Evolutionary conservation across 345 rosid genomes (phyloP), one percentile per base, ranked within the genome.

Genomic region (Populus nigra): DNA sequence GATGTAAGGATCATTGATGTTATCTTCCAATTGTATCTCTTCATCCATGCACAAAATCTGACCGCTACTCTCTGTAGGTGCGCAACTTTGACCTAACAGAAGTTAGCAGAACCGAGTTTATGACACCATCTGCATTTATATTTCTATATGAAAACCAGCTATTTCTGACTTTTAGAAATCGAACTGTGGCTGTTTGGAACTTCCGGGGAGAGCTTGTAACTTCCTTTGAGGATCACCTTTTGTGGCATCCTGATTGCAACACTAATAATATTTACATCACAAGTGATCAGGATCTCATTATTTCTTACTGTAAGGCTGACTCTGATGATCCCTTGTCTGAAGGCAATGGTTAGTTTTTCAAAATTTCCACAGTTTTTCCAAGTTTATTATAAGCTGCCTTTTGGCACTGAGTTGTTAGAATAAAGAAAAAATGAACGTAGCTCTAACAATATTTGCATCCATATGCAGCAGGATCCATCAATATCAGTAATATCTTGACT

Each of bases 401-500:
- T 20, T 53, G 23, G 8, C 2, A 6, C 23, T 7, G 59, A 7
- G 23, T 20, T 53, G 9, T 53, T 53, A 22, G 5, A 53, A 53
- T 20, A 53, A 53, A 20, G 59, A 53, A 53, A 53, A 53, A 53
- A 53, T 53, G 47, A 53, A 2, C n/a, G 11, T 20, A 20, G 10
- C 25, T 39, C 38, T 66, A 50, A 68, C 31, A 11, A 20, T 23
- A 18, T 39, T 49, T 65, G 23, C 16, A 36, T 78, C 33, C 65
- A 33, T 73, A 17, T 82, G 80, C 90, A 86, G 91, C 92, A 67
- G 98, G 97, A 0, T 93, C 98, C 0, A 93, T 94, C 69, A 93
- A 93, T 80, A 82, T 93, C 75, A 91, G 96, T 90, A 94, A 89
- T 50, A 94, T 94, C 82, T 83, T 91, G 90, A 93, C 94, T 1